These are phyloP conservation scores for Cladophialophora immunda DNA, from an alignment of 2,329 filamentous ascomycete species.

Conservation along the genomic window DNA sequence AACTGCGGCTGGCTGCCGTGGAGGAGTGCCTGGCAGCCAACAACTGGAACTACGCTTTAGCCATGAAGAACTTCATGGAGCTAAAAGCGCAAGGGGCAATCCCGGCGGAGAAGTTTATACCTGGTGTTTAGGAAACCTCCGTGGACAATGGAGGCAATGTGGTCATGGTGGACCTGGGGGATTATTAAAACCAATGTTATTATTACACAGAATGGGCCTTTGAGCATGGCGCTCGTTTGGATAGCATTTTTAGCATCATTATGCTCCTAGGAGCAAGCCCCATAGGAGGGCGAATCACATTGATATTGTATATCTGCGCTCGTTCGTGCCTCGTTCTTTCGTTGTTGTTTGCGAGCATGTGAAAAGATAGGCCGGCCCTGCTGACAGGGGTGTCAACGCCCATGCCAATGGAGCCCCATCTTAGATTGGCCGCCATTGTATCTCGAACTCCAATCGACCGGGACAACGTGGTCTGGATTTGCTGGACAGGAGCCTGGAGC, in stretches of 20 bases:
- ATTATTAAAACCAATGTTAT: background rate
- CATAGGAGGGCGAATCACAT: slow-evolving; percentile 3
- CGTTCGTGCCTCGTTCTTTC: background rate
- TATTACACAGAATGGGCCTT: slow-evolving; percentile 10
- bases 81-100: slow-evolving; percentile 64
- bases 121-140: slow-evolving; percentile 22
- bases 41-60: slow-evolving; percentile 80
- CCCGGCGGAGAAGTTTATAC: slow-evolving; percentile 37
- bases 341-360: slow-evolving; percentile 7
- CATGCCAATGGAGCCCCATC: background rate
- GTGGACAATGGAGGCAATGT: background rate
- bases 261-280: background rate
- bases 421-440: background rate
- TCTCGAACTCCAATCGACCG: slow-evolving; percentile 9
- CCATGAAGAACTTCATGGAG: slow-evolving; percentile 76
- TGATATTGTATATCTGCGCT: slow-evolving; percentile 4
- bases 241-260: slow-evolving; percentile 13
- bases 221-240: slow-evolving; percentile 17
- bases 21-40: slow-evolving; percentile 82
- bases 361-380: background rate
- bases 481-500: background rate
- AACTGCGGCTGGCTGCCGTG: slow-evolving; percentile 81
- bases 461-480: slow-evolving; percentile 11
- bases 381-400: slow-evolving; percentile 5
- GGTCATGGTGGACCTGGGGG: slow-evolving; percentile 5